Evolutionary conservation across 2,329 filamentous ascomycete genomes (phyloP).

Genomic region (Aspergillus fumigatus): DNA sequence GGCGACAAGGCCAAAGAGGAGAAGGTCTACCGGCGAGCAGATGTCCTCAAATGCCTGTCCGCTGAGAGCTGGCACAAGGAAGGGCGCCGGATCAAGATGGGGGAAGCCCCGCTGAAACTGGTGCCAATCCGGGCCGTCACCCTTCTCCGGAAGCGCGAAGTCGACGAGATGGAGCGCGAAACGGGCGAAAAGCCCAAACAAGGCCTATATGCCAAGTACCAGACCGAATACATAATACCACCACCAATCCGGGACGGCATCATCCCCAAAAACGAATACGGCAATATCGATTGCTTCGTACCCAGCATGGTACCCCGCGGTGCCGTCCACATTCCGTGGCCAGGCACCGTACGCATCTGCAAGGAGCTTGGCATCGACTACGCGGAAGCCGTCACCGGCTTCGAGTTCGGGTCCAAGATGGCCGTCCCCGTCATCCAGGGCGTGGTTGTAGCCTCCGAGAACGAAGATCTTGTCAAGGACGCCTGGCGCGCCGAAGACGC

Average conservation of each 20-base stretch:
- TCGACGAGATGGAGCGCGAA: constrained; percentile 75
- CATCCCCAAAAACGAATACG: constrained; percentile 91
- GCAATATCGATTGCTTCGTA: constrained; percentile 94
- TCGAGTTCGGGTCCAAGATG: constrained; percentile 93
- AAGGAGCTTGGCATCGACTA: constrained; percentile 80
- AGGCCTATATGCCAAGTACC: constrained; percentile 74
- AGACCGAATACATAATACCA: constrained; percentile 95
- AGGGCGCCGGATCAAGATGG: constrained; percentile 68
- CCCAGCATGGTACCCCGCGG: constrained; percentile 87
- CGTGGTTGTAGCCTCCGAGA: constrained; percentile 79
- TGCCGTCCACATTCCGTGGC: constrained; percentile 76
- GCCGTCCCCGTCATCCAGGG: constrained; percentile 89
- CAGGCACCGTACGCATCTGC: constrained; percentile 73
- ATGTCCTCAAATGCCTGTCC: constrained; percentile 81
- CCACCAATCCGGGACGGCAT: constrained; percentile 75
- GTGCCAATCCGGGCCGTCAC: constrained; percentile 92
- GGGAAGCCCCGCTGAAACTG: constrained; percentile 72
- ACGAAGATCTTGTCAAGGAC: constrained; percentile 68
- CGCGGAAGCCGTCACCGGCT: constrained; percentile 91
- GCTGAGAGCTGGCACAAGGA: constrained; percentile 98
- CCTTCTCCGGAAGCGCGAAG: constrained; percentile 76
- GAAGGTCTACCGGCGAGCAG: constrained; percentile 72
- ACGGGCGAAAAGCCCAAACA: constrained; percentile 82
- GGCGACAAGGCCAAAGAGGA: constrained; percentile 69
- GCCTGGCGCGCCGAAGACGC: constrained; percentile 74